phyloP scores from a whole-genome alignment of 1,284 basidiomycete genomes.

The Agroathelia rolfsii region DNA sequence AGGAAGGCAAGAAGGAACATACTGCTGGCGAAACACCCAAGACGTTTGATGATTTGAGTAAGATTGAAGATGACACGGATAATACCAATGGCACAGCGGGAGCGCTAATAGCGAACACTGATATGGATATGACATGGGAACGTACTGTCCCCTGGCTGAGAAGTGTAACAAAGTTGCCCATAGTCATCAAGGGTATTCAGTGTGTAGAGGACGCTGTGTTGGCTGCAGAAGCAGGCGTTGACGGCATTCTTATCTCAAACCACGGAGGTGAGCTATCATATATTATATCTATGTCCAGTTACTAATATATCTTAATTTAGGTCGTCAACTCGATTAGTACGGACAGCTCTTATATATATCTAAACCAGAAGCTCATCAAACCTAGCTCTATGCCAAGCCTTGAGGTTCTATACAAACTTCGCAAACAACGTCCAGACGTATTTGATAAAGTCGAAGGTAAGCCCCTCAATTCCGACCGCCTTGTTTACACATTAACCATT shows the following conservation, averaged over 20 bases:
- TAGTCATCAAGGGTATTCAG: conserved; percentile 39
- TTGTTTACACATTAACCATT: too few relatives aligned
- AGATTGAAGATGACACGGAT: conserved; percentile 24
- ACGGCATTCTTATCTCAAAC: conserved; percentile 41
- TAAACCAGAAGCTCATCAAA: too few relatives aligned
- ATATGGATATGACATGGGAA: conserved; percentile 13
- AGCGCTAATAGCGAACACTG: conserved; percentile 36
- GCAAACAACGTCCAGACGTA: conserved; percentile 28
- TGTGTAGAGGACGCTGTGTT: conserved; percentile 39
- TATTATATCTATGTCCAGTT: conserved; percentile 14
- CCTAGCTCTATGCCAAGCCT: too few relatives aligned
- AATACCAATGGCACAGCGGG: conserved; percentile 54
- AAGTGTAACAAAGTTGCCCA: conserved; percentile 33
- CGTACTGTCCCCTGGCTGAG: conserved; percentile 30
- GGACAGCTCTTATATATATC: conserved; percentile 23
- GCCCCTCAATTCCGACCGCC: too few relatives aligned
- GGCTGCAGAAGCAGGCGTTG: conserved; percentile 39
- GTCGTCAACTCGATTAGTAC: conserved; percentile 50
- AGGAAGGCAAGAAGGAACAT: conserved; percentile 5
- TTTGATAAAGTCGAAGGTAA: conserved; percentile 22
- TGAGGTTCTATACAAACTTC: conserved; percentile 31
- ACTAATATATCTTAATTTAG: conserved; percentile 41
- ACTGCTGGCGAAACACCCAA: conserved; percentile 6
- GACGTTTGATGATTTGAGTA: conserved; percentile 9
- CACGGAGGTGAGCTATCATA: conserved; percentile 32